Evolutionary conservation across 2,329 filamentous ascomycete species (phyloP), one percentile per base, ranked within the genome.

Genomic region (Chaetomiaceae sp.): DNA sequence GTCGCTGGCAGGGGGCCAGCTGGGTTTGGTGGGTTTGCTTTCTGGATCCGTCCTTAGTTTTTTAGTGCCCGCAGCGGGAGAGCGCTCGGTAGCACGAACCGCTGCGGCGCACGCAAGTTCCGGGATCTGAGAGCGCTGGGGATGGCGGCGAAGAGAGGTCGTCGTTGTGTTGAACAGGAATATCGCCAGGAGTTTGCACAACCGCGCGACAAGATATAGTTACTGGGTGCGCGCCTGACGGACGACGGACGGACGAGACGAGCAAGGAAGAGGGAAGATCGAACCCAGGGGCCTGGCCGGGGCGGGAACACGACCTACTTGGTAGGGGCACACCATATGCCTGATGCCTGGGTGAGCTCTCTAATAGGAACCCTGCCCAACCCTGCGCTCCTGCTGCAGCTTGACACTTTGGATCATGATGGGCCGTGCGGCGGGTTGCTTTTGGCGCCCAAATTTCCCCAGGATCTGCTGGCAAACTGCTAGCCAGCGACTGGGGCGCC

Each of bases 11-110:
- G 45, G 48, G 49, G 53, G 48, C 37, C 52, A 50, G 46, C 35
- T 51, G 45, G 55, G 33, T 27, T 21, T 43, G 46, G 20, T 42
- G 42, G 49, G 51, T 54, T 48, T 25, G 19, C 6, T 35, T 41
- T 25, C 51, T 55, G 50, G 50, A 43, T 47, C 44, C 41, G 48
- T 41, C 39, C 38, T 48, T 7, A n/a, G n/a, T n/a, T n/a, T 42
- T 51, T 50, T 45, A 53, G 55, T 53, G 52, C 50, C 53, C 50
- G 56, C 46, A 53, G 50, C 51, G 55, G 56, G 51, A 55, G 31
- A 47, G 48, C 44, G 48, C 57, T 48, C 10, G 48, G 58, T 62
- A 51, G 52, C 57, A 62, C 60, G 57, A 60, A 57, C 54, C 48
- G 55, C 54, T 55, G 51, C 54, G 58, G 55, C 54, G 58, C 55